Evolutionary conservation across 495 filamentous ascomycete species (phyloP).

Genomic region (Penicillium simplicissimum): DNA sequence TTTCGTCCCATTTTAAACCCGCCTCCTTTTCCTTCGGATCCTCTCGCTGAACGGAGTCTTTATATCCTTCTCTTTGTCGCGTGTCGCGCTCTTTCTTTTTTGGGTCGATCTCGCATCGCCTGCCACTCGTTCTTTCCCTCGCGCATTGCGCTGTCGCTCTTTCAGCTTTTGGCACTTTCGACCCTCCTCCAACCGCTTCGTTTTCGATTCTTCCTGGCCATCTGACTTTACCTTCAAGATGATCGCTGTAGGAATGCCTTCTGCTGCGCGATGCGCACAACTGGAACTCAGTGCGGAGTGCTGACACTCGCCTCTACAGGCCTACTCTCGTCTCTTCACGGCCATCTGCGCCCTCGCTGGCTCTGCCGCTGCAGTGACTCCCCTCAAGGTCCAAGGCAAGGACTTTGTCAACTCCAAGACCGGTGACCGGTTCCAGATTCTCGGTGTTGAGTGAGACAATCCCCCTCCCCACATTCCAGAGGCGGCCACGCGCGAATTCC

Average conservation of each 20-base stretch:
- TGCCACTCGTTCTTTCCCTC: slow-evolving; percentile 29
- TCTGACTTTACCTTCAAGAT: slow-evolving; percentile 17
- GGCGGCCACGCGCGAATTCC: neutral
- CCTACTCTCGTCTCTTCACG: slow-evolving; percentile 37
- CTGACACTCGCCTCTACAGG: slow-evolving; percentile 8
- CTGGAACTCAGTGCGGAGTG: no score
- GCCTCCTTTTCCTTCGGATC: slow-evolving; percentile 1
- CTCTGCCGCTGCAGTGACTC: slow-evolving; percentile 65
- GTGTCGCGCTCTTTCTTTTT: slow-evolving; percentile 7
- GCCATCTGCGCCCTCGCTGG: slow-evolving; percentile 46
- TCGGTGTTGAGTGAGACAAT: slow-evolving; percentile 71
- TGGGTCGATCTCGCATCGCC: slow-evolving; percentile 11
- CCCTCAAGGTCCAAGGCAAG: slow-evolving; percentile 70
- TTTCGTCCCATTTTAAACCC: slow-evolving; percentile 1
- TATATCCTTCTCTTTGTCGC: slow-evolving; percentile 1
- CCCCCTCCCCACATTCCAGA: neutral
- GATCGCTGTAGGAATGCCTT: slow-evolving; percentile 23
- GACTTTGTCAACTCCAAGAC: slow-evolving; percentile 83
- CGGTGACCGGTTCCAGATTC: slow-evolving; percentile 79
- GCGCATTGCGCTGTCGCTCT: slow-evolving; percentile 28
- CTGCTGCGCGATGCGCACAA: neutral
- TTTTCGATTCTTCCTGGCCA: neutral
- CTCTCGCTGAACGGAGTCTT: neutral
- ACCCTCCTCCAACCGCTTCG: slow-evolving; percentile 3
- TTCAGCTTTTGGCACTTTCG: neutral